Evolutionary conservation across 108 stramenopile species (phyloP).

Genomic region (Fragilariopsis cylindrus): DNA sequence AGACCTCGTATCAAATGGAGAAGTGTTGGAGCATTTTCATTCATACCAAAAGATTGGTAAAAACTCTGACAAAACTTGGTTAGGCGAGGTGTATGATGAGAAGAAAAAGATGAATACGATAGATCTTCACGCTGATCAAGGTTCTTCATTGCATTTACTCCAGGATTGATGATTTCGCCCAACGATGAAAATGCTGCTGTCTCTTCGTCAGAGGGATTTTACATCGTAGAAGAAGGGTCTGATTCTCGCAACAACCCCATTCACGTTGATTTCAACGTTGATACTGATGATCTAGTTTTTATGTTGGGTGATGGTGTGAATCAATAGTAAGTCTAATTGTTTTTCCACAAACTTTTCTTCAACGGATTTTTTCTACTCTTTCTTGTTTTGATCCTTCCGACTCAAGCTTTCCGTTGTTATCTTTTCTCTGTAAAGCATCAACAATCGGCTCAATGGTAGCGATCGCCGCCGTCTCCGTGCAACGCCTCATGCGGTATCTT

Average conservation of each 20-base stretch:
- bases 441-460: not conserved
- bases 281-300: conserved; percentile 64
- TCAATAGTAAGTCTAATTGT: conserved; percentile 41
- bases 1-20: conserved; percentile 57
- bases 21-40: conserved; percentile 89
- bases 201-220: conserved; percentile 29
- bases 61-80: not conserved
- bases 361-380: not conserved
- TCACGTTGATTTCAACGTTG: conserved; percentile 48
- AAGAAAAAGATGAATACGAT: conserved; percentile 39
- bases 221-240: conserved; percentile 37
- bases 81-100: not conserved
- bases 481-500: conserved; percentile 1
- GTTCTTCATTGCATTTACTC: conserved; percentile 76
- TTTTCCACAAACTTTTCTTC: not conserved
- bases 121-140: conserved; percentile 79
- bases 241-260: conserved; percentile 23
- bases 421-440: conserved; percentile 25
- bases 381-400: conserved; percentile 37
- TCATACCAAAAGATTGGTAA: conserved; percentile 48
- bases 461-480: conserved; percentile 24
- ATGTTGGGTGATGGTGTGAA: conserved; percentile 87
- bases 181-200: conserved; percentile 28
- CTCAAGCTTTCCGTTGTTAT: conserved; percentile 67
- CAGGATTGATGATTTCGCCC: conserved; percentile 41